A percentile compares a stretch with the other conserved stretches of the same genome.
Conservation (phyloP, 2,329 filamentous ascomycete genomes). For the Fusarium nurragi region DNA sequence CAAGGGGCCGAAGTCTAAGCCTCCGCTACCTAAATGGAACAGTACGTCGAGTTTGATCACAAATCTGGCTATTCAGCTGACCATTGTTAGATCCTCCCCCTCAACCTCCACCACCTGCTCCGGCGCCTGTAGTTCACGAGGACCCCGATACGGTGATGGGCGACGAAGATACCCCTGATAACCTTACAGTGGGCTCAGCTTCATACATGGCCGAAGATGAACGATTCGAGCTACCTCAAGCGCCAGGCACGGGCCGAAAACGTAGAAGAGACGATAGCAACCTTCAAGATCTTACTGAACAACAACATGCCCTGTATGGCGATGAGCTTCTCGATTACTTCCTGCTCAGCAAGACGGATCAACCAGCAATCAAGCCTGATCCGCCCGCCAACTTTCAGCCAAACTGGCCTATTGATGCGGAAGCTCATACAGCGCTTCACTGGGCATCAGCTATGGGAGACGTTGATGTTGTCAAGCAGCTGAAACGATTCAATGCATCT, state of each 20-base stretch:
- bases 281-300: conserved; percentile 73
- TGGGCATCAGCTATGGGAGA: conserved; percentile 99
- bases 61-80: conserved; percentile 7
- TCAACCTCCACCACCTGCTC: conserved; percentile 39
- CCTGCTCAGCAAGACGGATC: conserved; percentile 83
- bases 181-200: conserved; percentile 82
- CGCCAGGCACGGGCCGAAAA: conserved; percentile 71
- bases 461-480: conserved; percentile 86
- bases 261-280: conserved; percentile 74
- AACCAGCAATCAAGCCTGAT: conserved; percentile 75
- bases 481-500: conserved; percentile 82
- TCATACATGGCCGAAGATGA: conserved; percentile 89
- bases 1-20: conserved; percentile 70
- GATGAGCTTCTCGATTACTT: conserved; percentile 97
- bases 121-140: conserved; percentile 55
- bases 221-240: conserved; percentile 74
- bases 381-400: conserved; percentile 88
- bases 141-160: conserved; percentile 71
- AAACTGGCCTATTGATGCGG: conserved; percentile 91
- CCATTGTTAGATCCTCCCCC: conserved; percentile 34
- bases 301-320: conserved; percentile 89
- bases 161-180: conserved; percentile 85
- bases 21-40: conserved; percentile 67
- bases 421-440: conserved; percentile 91
- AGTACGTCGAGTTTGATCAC: conserved; percentile 35